Evolutionary conservation across 2,329 filamentous ascomycete species (phyloP), one percentile per base, ranked within the genome.

Genomic region (Clarireedia homoeocarpa): DNA sequence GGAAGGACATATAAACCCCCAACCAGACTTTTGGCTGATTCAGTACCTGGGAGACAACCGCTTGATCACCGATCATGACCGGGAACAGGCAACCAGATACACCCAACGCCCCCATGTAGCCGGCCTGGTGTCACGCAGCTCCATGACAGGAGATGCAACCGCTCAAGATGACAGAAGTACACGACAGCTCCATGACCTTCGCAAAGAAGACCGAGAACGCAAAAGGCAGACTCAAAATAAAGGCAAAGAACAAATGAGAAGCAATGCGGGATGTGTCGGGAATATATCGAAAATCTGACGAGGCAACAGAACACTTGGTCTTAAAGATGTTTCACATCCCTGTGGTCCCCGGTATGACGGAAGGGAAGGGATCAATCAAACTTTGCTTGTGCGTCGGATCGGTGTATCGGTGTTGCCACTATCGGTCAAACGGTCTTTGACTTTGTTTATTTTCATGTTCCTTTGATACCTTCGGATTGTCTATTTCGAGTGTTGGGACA

Each of bases 11-110:
- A 47, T 0, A 27, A 7, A 7, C 2, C 27, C 59, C 0, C 17
- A 72, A 1, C 72, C 70, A 2, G 77, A 80, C 55, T 74, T 71
- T 48, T 61, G 58, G 30, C 62, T 78, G 24, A 59, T 77, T 15
- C 58, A 72, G 6, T 72, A 79, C 61, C 42, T 77, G 51, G 34
- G 61, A 15, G 15, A 59, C 0, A 48, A 66, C 1, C 46, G 60
- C 0, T 39, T 73, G 23, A 68, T 79, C 20, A 47, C 53, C 3
- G 44, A 63, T 0, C 55, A 62, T 1, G 60, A 64, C 15, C 64
- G 62, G 51, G 20, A 45, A 12, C 2, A 49, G 5, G 34, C 56
- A 1, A 53, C 48, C 5, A 4, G 4, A n/a, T 61, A 61, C 48
- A 58, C 60, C 1, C 64, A 69, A 45, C 55, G 64, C 49, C 60